Evolutionary conservation across 768 basidiomycete species (phyloP).

Genomic region (Boletus patriciae): DNA sequence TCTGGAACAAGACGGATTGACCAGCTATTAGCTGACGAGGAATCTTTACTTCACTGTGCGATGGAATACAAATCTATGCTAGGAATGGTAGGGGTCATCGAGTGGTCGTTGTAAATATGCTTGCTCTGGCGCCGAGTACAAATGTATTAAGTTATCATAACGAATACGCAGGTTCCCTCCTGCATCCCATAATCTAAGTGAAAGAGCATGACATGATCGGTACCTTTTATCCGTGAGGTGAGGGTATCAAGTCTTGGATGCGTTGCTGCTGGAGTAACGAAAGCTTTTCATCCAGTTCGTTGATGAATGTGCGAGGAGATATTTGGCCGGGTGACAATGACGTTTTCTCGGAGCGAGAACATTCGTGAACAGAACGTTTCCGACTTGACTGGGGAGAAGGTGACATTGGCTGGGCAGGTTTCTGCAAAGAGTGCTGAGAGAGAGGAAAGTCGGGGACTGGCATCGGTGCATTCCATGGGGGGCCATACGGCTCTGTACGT

Average conservation of each 20-base stretch:
- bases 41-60: neutral
- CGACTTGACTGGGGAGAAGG: neutral
- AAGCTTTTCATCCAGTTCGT: constrained; percentile 23
- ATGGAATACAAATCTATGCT: constrained; percentile 19
- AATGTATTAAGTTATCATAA: constrained; percentile 13
- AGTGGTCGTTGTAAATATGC: neutral
- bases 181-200: neutral
- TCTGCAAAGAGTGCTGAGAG: neutral
- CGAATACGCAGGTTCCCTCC: neutral
- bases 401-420: neutral
- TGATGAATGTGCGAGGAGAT: constrained; percentile 21
- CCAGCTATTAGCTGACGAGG: neutral
- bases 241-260: neutral
- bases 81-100: neutral
- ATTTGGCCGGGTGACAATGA: neutral
- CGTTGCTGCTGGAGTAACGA: constrained; percentile 17
- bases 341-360: neutral
- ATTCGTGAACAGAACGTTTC: neutral
- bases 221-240: neutral
- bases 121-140: neutral
- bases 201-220: neutral
- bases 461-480: constrained; percentile 38
- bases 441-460: constrained; percentile 12
- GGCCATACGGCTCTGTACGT: constrained; percentile 40
- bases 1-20: constrained; percentile 39